Evolutionary conservation across 495 filamentous ascomycete species (phyloP).

Genomic region (Evernia prunastri): DNA sequence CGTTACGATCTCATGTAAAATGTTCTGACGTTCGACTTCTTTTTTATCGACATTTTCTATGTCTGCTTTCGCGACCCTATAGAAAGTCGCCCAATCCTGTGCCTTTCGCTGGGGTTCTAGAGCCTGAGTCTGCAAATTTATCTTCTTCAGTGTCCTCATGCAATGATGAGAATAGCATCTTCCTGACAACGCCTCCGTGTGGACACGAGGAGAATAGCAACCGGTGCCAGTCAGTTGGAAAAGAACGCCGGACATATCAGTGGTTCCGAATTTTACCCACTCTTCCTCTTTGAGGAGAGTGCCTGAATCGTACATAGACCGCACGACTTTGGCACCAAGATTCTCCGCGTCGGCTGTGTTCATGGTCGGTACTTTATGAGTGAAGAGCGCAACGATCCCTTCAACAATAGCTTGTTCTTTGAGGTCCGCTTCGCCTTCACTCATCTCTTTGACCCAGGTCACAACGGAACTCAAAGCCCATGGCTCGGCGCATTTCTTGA

Average conservation of each 20-base stretch:
- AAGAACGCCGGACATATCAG: constrained; percentile 74
- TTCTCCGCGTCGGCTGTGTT: constrained; percentile 95
- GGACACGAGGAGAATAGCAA: constrained; percentile 80
- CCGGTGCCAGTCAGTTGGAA: constrained; percentile 90
- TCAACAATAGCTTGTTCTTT: constrained; percentile 76
- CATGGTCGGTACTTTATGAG: constrained; percentile 96
- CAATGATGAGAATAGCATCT: constrained; percentile 94
- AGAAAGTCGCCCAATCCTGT: constrained; percentile 89
- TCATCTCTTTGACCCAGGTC: constrained; percentile 79
- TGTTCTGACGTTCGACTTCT: constrained; percentile 89
- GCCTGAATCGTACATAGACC: constrained; percentile 71
- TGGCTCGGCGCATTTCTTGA: constrained; percentile 78
- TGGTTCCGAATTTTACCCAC: constrained; percentile 87
- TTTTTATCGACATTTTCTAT: constrained; percentile 65
- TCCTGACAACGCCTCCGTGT: constrained; percentile 64
- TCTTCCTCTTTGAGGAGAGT: constrained; percentile 86
- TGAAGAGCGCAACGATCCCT: constrained; percentile 84
- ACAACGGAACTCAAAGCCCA: constrained; percentile 91
- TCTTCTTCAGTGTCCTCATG: constrained; percentile 87
- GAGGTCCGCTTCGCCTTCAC: constrained; percentile 77
- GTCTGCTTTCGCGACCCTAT: constrained; percentile 73
- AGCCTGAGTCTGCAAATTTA: constrained; percentile 69
- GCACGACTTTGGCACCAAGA: constrained; percentile 69
- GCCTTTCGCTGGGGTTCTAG: constrained; percentile 60
- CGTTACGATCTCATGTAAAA: constrained; percentile 90